These are phyloP conservation scores for Lonicera japonica DNA, from an alignment of 129 eudicot species.

Conservation along the genomic window DNA sequence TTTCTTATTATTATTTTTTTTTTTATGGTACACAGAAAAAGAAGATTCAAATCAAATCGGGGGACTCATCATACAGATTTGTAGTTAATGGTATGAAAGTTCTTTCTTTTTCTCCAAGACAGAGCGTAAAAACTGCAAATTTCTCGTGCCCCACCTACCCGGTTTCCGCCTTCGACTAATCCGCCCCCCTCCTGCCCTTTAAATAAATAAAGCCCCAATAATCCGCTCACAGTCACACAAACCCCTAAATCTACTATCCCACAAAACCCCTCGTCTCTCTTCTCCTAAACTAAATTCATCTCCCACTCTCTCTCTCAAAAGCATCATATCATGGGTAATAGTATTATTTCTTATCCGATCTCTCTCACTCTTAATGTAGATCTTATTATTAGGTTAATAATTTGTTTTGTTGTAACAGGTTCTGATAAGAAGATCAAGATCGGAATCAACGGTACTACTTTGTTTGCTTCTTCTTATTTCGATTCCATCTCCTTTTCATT, in stretches of 20 bases:
- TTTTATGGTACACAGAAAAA: too few species aligned
- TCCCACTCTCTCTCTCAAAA: background rate
- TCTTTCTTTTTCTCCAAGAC: constrained; percentile 6
- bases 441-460: constrained; percentile 15
- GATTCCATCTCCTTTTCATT: background rate
- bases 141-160: background rate
- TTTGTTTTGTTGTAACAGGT: background rate
- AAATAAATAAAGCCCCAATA: background rate
- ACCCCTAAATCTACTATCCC: background rate
- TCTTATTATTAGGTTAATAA: background rate
- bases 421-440: constrained; percentile 9
- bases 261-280: background rate
- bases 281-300: too few species aligned
- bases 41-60: background rate
- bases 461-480: background rate
- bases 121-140: background rate
- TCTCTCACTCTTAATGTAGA: background rate
- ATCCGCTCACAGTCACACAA: too few species aligned
- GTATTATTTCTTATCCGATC: background rate
- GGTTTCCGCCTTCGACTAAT: background rate
- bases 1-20: too few species aligned
- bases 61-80: background rate
- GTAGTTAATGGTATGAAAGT: background rate
- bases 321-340: constrained; percentile 4
- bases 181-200: constrained; percentile 8